These are phyloP conservation scores for Cercospora berteroae DNA, from an alignment of 2,329 filamentous ascomycete species.

Conservation along the genomic window DNA sequence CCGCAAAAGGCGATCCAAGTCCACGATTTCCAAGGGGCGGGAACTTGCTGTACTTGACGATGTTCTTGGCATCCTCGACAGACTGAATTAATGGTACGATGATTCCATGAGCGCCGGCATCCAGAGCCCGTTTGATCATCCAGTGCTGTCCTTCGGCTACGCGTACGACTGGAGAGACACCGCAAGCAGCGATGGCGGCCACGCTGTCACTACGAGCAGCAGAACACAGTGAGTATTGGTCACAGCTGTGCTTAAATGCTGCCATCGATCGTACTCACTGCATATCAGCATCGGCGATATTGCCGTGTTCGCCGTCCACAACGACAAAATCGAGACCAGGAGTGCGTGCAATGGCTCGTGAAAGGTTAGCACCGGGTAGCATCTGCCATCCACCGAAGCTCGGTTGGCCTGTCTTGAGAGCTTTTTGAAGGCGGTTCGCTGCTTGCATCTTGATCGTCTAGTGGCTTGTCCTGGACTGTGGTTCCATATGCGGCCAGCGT, in stretches of 20 bases:
- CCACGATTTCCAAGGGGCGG: slow-evolving; percentile 56
- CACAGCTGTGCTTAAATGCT: not conserved
- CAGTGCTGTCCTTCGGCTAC: slow-evolving; percentile 59
- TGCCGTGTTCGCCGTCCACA: slow-evolving; percentile 58
- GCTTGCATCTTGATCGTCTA: slow-evolving; percentile 48
- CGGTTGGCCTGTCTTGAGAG: slow-evolving; percentile 50
- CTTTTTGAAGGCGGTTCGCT: slow-evolving; percentile 54
- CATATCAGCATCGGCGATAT: slow-evolving; percentile 56
- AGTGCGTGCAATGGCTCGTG: slow-evolving; percentile 53
- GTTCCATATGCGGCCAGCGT: not conserved
- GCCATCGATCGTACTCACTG: slow-evolving; percentile 35
- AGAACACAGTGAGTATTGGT: not conserved
- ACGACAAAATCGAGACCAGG: slow-evolving; percentile 45
- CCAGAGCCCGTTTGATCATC: slow-evolving; percentile 63
- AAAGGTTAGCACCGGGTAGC: slow-evolving; percentile 55
- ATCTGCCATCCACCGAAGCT: slow-evolving; percentile 59
- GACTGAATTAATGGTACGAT: slow-evolving; percentile 46
- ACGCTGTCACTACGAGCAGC: slow-evolving; percentile 46
- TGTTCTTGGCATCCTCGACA: slow-evolving; percentile 48
- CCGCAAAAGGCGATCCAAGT: slow-evolving; percentile 56
- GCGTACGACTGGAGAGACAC: slow-evolving; percentile 45
- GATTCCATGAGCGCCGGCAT: slow-evolving; percentile 59
- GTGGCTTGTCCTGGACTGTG: no score
- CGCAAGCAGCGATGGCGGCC: slow-evolving; percentile 48
- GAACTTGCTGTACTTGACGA: slow-evolving; percentile 56